These are phyloP conservation scores for Suhomyces sp. DNA, from an alignment of 805 yeast species.

Conservation along the genomic window DNA sequence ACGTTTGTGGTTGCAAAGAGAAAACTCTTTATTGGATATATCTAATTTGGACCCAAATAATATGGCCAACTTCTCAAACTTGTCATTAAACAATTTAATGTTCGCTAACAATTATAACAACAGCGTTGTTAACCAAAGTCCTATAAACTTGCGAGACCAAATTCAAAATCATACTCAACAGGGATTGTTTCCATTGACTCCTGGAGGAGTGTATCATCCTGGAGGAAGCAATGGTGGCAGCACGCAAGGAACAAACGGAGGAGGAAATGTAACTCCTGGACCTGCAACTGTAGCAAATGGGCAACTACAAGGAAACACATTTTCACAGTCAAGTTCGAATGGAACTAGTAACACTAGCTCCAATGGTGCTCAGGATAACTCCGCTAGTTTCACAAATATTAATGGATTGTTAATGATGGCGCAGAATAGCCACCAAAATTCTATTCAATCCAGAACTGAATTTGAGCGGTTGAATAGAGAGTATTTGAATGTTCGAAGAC, in stretches of 20 bases:
- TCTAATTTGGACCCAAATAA: slow-evolving; percentile 30
- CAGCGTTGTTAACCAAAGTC: slow-evolving; percentile 15
- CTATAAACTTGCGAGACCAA: slow-evolving; percentile 15
- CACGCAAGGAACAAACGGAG: too few relatives aligned
- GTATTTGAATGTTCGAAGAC: slow-evolving; percentile 65
- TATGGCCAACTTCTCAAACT: slow-evolving; percentile 36
- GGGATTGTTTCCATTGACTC: slow-evolving; percentile 10
- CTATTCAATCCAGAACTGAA: slow-evolving; percentile 67
- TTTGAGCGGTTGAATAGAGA: slow-evolving; percentile 77
- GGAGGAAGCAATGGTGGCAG: background rate
- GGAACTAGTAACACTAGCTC: background rate
- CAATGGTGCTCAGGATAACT: background rate
- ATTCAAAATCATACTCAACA: slow-evolving; percentile 3
- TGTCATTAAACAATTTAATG: slow-evolving; percentile 40
- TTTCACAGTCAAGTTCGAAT: background rate
- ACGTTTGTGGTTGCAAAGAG: slow-evolving; percentile 79
- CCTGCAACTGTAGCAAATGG: slow-evolving; percentile 1
- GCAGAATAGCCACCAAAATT: slow-evolving; percentile 39
- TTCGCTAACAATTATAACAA: slow-evolving; percentile 30
- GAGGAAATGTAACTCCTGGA: slow-evolving; percentile 3
- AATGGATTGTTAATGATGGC: slow-evolving; percentile 29
- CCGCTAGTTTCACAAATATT: slow-evolving; percentile 18
- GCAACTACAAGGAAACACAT: background rate
- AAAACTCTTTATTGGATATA: slow-evolving; percentile 65
- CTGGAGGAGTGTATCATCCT: slow-evolving; percentile 9